A percentile compares a stretch with the other conserved stretches of the same genome.
These are phyloP conservation scores for Zopfia rhizophila DNA, from an alignment of 2,329 filamentous ascomycete species.

Conservation along the genomic window DNA sequence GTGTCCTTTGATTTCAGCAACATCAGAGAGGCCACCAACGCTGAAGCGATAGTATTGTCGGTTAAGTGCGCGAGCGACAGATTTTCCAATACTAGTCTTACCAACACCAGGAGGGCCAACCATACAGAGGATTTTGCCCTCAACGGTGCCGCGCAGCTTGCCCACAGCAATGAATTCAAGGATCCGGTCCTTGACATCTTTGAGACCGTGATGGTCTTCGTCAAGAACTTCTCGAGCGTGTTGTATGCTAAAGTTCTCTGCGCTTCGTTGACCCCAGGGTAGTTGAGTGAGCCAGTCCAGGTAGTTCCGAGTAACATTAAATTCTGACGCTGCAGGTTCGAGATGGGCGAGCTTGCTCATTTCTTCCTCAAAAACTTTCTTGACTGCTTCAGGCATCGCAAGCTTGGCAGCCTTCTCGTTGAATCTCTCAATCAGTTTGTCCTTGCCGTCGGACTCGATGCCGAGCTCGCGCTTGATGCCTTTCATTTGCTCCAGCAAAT, in stretches of 20 bases:
- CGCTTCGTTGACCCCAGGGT: constrained; percentile 93
- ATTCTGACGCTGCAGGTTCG: constrained; percentile 95
- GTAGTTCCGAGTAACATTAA: constrained; percentile 98
- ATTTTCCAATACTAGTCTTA: constrained; percentile 99
- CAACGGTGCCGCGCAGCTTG: constrained; percentile 94
- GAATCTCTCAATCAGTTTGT: constrained; percentile 97
- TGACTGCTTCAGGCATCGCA: constrained; percentile 95
- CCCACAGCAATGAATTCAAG: constrained; percentile 98
- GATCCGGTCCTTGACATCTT: constrained; percentile 98
- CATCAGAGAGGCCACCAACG: constrained; percentile 94
- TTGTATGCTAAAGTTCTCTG: constrained; percentile 95
- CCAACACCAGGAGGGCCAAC: constrained; percentile 97
- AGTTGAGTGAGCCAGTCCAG: constrained; percentile 99
- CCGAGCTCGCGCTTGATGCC: constrained; percentile 95
- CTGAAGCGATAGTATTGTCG: constrained; percentile 98
- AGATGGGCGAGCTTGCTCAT: constrained; percentile 96
- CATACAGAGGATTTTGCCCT: constrained; percentile 98
- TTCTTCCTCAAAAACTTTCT: constrained; percentile 98
- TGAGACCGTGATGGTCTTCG: constrained; percentile 95
- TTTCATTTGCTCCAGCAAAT: constrained; percentile 99
- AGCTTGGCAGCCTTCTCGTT: constrained; percentile 93
- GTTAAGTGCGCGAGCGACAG: constrained; percentile 92
- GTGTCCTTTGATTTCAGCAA: constrained; percentile 98
- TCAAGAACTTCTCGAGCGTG: constrained; percentile 91
- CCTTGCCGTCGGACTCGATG: constrained; percentile 97